Percentiles rank a stretch among this genome's conserved stretches.
phyloP scores from a whole-genome alignment of 2,329 filamentous ascomycete species.

The Trichophyton schoenleinii region DNA sequence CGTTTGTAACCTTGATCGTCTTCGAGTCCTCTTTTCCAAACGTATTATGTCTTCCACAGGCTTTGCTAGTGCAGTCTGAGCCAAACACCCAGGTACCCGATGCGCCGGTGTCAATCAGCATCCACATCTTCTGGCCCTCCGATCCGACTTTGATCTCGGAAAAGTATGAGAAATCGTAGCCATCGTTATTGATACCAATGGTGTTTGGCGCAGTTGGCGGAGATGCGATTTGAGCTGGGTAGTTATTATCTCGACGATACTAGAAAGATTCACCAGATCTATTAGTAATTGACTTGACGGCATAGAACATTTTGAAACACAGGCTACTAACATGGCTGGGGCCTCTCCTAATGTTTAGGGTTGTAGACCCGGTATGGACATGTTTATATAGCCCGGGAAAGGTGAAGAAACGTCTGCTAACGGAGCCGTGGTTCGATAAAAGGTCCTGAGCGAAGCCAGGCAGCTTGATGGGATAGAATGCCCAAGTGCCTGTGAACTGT shows the following conservation, averaged over 20 bases:
- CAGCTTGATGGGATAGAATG: conserved; percentile 33
- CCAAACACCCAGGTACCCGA: conserved; percentile 75
- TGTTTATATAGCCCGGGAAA: conserved; percentile 8
- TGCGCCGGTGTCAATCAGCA: conserved; percentile 44
- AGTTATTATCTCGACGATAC: conserved; percentile 37
- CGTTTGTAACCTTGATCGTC: conserved; percentile 43
- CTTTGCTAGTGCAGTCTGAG: conserved; percentile 49
- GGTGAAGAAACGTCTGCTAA: conserved; percentile 10
- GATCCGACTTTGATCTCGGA: conserved; percentile 39
- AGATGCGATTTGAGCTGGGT: conserved; percentile 32
- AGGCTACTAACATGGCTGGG: conserved; percentile 15
- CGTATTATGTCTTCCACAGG: conserved; percentile 57
- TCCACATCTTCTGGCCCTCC: conserved; percentile 38
- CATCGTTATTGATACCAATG: conserved; percentile 42
- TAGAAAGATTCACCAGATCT: conserved; percentile 13
- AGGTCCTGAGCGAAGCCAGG: background rate
- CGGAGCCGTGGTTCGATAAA: conserved; percentile 13
- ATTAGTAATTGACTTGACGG: background rate
- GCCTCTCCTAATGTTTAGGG: conserved; percentile 28
- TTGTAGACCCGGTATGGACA: conserved; percentile 15
- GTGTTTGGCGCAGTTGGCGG: conserved; percentile 34
- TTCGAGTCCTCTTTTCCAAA: conserved; percentile 56
- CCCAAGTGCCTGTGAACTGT: conserved; percentile 26
- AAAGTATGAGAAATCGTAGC: conserved; percentile 44
- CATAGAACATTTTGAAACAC: background rate